Evolutionary conservation across 805 yeast species (phyloP), one percentile per base, ranked within the genome.

Genomic region (Starmerella bacillaris): DNA sequence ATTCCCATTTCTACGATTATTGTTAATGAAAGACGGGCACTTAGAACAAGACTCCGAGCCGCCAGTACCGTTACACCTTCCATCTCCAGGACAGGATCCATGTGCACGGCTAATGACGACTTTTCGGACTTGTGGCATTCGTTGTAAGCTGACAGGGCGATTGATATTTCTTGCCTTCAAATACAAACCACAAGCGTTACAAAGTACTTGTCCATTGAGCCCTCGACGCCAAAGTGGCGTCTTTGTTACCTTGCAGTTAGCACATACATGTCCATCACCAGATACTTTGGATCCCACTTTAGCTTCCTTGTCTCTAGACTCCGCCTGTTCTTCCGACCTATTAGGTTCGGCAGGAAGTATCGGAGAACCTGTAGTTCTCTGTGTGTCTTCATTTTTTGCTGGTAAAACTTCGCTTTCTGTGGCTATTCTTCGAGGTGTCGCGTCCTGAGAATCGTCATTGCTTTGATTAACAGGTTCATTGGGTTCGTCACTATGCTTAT

Each of bases 161-260:
- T 71, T 68, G 16, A 72, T 60, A 45, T 72, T 64, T 41, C 78
- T 47, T n/a, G 65, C 70, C 36, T 72, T 64, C 26, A 65, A 59
- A 45, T 72, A 86, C 37, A 86, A 62, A 0, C 98, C 98, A 60
- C 98, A 86, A 0, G 98, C 98, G 55, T 86, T 86, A 60, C 98
- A 86, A 37, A 86, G 62, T 0, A 92, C 86, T 50, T 82, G 76
- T 1, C 94, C 95, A 39, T 77, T 77, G 0, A 92, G 84, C 37
- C 86, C 83, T 36, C 95, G 63, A 47, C 98, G 65, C 98, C 98
- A 86, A 12, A 89, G 60, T 0, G 98, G 96, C 0, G 98, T 86
- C 19, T 84, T 75, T 36, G 74, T 72, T 0, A 95, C 83, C 46
- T 82, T 79, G 55, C 98, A 86, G 57, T 86, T 86, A 14, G 86